Conservation (phyloP, 441 rosid species). For the Eutrema salsugineum region DNA sequence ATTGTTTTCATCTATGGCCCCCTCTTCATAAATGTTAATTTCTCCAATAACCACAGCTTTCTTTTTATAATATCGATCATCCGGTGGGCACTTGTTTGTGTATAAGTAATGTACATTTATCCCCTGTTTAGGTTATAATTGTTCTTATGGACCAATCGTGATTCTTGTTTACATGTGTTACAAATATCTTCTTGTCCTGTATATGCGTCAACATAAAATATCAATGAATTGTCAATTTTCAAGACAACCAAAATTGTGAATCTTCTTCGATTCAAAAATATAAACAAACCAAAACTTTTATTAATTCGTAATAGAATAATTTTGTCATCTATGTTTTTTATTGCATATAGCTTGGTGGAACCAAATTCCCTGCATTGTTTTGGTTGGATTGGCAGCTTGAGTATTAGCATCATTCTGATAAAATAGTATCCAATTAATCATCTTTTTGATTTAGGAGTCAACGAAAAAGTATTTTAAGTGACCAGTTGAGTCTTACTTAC, state of each 20-base stretch:
- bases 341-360: too few species aligned
- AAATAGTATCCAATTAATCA: too few species aligned
- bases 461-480: too few species aligned
- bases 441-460: neutral
- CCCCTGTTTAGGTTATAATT: neutral
- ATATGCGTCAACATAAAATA: neutral
- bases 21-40: conserved; percentile 16
- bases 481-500: too few species aligned
- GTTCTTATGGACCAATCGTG: neutral
- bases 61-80: neutral
- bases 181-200: neutral
- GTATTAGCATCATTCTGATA: too few species aligned
- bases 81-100: neutral
- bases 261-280: too few species aligned
- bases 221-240: neutral
- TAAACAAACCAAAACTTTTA: too few species aligned
- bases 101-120: neutral
- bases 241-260: neutral
- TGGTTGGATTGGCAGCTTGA: neutral
- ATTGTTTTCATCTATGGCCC: conserved; percentile 11
- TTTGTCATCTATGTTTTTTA: too few species aligned
- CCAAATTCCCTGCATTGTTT: neutral
- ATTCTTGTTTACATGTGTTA: neutral
- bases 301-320: too few species aligned
- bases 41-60: conserved; percentile 2